Conservation (phyloP, 2,329 filamentous ascomycete species). For the Helicocarpus griseus region DNA sequence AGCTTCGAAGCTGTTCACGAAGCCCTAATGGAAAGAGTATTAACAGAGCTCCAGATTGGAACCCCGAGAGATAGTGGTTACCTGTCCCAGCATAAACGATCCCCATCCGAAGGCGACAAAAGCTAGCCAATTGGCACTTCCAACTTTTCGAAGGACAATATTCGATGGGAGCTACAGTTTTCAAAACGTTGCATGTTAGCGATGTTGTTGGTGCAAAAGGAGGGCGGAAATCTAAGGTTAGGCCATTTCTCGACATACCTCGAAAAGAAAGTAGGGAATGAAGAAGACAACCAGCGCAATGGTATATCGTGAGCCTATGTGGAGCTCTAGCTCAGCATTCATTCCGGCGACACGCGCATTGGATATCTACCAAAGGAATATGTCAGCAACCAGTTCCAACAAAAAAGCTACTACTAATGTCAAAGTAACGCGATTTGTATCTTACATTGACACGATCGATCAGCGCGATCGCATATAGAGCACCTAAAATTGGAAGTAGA, state of each 20-base stretch:
- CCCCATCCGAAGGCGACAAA: slow-evolving; percentile 19
- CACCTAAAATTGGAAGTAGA: slow-evolving; percentile 51
- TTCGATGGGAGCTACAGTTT: slow-evolving; percentile 48
- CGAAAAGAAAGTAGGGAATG: slow-evolving; percentile 60
- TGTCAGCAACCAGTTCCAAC: background rate
- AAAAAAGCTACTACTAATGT: background rate
- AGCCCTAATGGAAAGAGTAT: slow-evolving; percentile 12
- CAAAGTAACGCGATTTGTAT: background rate
- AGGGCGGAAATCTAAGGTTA: background rate
- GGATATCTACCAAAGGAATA: slow-evolving; percentile 24
- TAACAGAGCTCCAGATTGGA: background rate
- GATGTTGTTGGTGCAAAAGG: background rate
- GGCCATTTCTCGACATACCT: slow-evolving; percentile 29
- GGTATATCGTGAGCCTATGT: slow-evolving; percentile 27
- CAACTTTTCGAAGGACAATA: slow-evolving; percentile 56
- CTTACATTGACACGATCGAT: slow-evolving; percentile 69
- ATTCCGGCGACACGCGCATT: slow-evolving; percentile 59
- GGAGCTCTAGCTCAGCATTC: slow-evolving; percentile 18
- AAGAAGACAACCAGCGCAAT: slow-evolving; percentile 65
- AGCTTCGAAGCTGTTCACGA: slow-evolving; percentile 8
- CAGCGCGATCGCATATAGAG: slow-evolving; percentile 63
- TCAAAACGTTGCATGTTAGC: background rate
- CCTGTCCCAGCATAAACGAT: slow-evolving; percentile 13
- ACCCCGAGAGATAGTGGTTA: slow-evolving; percentile 11
- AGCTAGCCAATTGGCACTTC: slow-evolving; percentile 29